Evolutionary conservation across 345 rosid species (phyloP).

Genomic region (Moricandia arvensis): DNA sequence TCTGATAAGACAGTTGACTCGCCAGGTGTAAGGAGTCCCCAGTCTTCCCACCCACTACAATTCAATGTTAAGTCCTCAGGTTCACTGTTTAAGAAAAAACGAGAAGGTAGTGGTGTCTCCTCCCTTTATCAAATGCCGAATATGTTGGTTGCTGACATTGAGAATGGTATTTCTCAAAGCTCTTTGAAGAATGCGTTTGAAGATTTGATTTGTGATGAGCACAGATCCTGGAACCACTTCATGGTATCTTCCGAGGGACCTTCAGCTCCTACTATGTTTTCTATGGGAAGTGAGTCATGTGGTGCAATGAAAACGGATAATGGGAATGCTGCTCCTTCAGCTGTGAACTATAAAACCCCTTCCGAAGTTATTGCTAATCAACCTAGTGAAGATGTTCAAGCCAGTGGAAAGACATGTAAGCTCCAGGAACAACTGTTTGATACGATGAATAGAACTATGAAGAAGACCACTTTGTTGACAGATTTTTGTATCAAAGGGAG

Average conservation of each 20-base stretch:
- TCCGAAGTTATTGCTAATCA: slow-evolving; percentile 13
- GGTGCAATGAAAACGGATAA: slow-evolving; percentile 4
- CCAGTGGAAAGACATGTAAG: slow-evolving; percentile 11
- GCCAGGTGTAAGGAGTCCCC: slow-evolving; percentile 62
- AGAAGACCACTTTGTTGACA: slow-evolving; percentile 19
- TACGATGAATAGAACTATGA: slow-evolving; percentile 17
- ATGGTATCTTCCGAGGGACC: slow-evolving; percentile 35
- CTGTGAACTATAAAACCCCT: slow-evolving; percentile 10
- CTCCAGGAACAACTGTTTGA: slow-evolving; percentile 19
- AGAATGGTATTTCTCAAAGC: slow-evolving; percentile 33
- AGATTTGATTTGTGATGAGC: slow-evolving; percentile 29
- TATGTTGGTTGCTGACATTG: slow-evolving; percentile 15
- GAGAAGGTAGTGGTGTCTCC: slow-evolving; percentile 42
- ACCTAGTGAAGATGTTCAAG: slow-evolving; percentile 32
- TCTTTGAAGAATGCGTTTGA: slow-evolving; percentile 39
- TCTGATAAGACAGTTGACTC: slow-evolving; percentile 42
- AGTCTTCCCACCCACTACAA: slow-evolving; percentile 38
- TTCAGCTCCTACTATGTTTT: slow-evolving; percentile 30
- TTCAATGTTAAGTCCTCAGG: slow-evolving; percentile 33
- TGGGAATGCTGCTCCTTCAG: slow-evolving; percentile 15
- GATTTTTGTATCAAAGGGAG: slow-evolving; percentile 26
- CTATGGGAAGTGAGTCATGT: slow-evolving; percentile 25
- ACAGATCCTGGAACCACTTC: slow-evolving; percentile 44
- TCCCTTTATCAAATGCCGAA: slow-evolving; percentile 37
- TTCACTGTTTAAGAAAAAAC: slow-evolving; percentile 35